Evolutionary conservation across 176 grass and related monocot genomes (phyloP), one percentile per base, ranked within the genome.

Genomic region (Neostapfia colusana): DNA sequence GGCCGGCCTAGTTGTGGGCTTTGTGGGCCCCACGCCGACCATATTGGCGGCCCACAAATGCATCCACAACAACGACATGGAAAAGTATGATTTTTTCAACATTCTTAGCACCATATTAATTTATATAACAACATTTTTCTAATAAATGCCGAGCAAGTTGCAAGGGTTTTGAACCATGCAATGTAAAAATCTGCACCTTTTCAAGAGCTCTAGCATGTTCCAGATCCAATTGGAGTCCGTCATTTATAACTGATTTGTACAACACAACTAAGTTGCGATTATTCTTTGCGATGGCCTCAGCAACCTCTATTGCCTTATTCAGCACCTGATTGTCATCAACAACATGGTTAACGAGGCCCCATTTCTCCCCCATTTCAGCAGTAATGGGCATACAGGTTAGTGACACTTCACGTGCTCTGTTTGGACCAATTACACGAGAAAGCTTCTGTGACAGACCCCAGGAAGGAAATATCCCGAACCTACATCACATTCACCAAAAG

Each of bases 401-500:
- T 14, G 94, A 97, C 69, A 86, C 91, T 81, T 97, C 82, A 34
- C 91, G 89, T 73, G 94, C 91, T 63, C 94, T 91, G 26, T 83
- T 97, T 4, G 86, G 84, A 15, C 94, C 94, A 72, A 97, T 93
- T 17, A 91, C 61, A 10, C 94, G 91, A 43, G 94, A 91, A 21
- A 97, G 91, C 56, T 97, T 93, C 74, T 97, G 94, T 0, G 94
- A 97, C 62, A 97, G 89, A 51, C 94, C 89, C 94, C 94, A 97
- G 0, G 94, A 97, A 69, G 94, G 94, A 74, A 93, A 97, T 63
- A 97, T 97, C 4, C 94, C 94, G 72, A 97, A 93, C 62, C 94
- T 97, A 71, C 82, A 79, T 62, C 35, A 75, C 58, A 87, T 61
- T 67, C 12, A 23, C 0, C 60, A 73, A 8, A 82, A 39, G 58